Conservation (phyloP, 2,329 filamentous ascomycete species). For the Aspergillus luchuensis region DNA sequence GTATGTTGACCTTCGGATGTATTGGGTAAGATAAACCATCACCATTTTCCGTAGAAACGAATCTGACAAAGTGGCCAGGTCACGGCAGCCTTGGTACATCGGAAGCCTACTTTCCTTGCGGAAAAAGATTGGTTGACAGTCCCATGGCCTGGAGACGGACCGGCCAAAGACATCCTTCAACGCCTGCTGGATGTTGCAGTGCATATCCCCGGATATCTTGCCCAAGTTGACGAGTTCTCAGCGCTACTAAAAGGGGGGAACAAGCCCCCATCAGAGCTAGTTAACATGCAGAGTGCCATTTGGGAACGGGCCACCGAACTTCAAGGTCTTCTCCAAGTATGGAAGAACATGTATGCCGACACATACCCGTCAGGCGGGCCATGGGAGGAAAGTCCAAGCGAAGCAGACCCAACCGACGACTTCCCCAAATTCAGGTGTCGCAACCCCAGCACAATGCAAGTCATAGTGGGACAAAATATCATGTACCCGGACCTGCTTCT, state of each 20-base stretch:
- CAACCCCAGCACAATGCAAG: constrained; percentile 23
- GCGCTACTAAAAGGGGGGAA: constrained; percentile 6
- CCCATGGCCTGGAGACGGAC: constrained; percentile 24
- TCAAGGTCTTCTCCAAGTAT: constrained; percentile 23
- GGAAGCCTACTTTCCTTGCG: constrained; percentile 28
- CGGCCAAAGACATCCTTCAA: constrained; percentile 29
- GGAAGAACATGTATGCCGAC: constrained; percentile 23
- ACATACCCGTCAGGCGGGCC: constrained; percentile 18
- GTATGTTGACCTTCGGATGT: constrained; percentile 31
- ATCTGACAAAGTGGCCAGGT: constrained; percentile 18
- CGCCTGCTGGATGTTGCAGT: constrained; percentile 28
- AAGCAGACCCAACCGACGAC: neutral
- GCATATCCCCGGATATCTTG: constrained; percentile 28
- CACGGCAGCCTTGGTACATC: constrained; percentile 26
- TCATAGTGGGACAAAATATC: constrained; percentile 20
- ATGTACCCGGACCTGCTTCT: constrained; percentile 30
- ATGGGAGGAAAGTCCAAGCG: constrained; percentile 15
- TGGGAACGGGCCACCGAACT: constrained; percentile 24
- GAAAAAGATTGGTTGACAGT: constrained; percentile 29
- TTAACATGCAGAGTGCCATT: constrained; percentile 19
- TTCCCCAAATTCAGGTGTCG: constrained; percentile 28
- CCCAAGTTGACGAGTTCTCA: constrained; percentile 24
- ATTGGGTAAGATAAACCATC: constrained; percentile 24
- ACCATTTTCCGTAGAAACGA: too few species aligned
- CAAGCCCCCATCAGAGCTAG: constrained; percentile 16